Base-by-base conservation (phyloP, 345 rosid genomes). In the Populus nigra region DNA sequence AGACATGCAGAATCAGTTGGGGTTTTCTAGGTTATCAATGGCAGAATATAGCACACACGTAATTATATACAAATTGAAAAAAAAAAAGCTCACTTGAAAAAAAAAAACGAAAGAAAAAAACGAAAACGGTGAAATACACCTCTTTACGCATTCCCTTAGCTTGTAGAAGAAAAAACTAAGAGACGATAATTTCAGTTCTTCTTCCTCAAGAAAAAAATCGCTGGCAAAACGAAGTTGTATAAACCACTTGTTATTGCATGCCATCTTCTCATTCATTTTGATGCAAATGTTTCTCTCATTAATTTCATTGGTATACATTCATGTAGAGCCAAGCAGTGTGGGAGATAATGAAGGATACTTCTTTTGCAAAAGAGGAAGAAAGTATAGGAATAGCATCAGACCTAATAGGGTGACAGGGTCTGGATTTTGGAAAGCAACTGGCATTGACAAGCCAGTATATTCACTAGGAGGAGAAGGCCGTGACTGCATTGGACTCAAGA, bases 381-480 rank as follows among this genome's bases (percentile, higher is more conserved):
- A 95, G 83, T 95, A 95, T 68, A 87, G 89, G 78, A 95, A 95
- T 85, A 95, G 99, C 85, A 76, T 92, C 57, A 90, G 98, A 79
- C 99, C 99, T 9, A 93, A 95, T 76, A 84, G 99, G 78, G 99
- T 95, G 49, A 95, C 99, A 0, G 91, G 93, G 10, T 93, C 99
- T 0, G 98, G 99, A 31, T 95, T 95, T 62, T 95, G 99, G 99
- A 95, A 95, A 85, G 99, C 99, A 36, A 95, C 99, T 0, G 98
- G 98, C 72, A 95, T 95, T 41, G 99, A 95, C 83, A 93, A 91
- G 78, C 94, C 90, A 0, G 90, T 95, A 18, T 84, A 87, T 68
- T 77, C 91, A 0, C 75, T 33, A 0, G 81, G 72, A 17, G 84
- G 83, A 47, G 35, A 33, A 33, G 35, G 35, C 35, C 35, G 35